A percentile compares a stretch with the other conserved stretches of the same genome.
These are phyloP conservation scores for Cryptosporidium meleagridis DNA, from an alignment of 169 alveolate species.

Conservation along the genomic window DNA sequence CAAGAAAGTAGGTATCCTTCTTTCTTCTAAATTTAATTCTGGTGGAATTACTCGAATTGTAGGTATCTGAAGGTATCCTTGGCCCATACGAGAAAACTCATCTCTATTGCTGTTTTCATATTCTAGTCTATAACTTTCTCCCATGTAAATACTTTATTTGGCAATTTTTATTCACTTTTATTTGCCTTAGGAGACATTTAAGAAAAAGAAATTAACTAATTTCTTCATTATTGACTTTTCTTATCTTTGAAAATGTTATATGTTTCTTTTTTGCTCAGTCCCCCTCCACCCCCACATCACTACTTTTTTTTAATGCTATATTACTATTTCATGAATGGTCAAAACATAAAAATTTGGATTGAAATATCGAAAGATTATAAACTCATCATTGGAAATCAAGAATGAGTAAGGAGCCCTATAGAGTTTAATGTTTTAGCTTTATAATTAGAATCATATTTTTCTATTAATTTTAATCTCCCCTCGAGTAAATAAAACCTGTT, in stretches of 20 bases:
- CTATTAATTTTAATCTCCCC: background rate
- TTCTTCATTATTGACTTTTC: constrained; percentile 8
- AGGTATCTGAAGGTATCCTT: constrained; percentile 5
- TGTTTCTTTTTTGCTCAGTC: background rate
- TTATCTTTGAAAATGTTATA: constrained; percentile 13
- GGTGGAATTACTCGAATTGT: constrained; percentile 5
- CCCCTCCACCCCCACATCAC: background rate
- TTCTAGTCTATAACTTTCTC: background rate
- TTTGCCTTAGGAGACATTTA: background rate
- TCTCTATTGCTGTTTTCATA: constrained; percentile 6
- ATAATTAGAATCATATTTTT: no score
- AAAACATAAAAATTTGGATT: no score
- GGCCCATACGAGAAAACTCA: constrained; percentile 8
- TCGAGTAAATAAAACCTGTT: no score
- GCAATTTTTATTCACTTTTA: background rate
- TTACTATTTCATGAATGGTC: no score
- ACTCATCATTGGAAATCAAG: no score
- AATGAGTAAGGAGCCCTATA: background rate
- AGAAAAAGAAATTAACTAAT: background rate
- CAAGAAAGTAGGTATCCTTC: background rate
- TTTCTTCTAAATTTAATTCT: background rate
- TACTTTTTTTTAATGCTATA: no score
- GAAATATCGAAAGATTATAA: no score
- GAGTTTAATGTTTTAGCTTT: background rate
- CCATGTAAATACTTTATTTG: constrained; percentile 2